phyloP scores from a whole-genome alignment of 2,329 filamentous ascomycete species.

The Talaromyces piceae region DNA sequence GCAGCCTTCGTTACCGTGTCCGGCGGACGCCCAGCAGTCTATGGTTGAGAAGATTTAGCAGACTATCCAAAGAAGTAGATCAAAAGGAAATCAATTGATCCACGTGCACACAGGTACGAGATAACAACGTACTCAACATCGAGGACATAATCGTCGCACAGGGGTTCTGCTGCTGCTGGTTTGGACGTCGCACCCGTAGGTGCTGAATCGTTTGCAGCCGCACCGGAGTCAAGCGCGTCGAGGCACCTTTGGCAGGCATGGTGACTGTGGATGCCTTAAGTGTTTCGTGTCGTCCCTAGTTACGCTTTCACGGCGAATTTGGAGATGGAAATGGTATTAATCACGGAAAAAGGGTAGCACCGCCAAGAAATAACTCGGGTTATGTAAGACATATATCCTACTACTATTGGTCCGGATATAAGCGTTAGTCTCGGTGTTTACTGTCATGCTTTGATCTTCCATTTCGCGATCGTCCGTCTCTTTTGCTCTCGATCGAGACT shows the following conservation, averaged over 20 bases:
- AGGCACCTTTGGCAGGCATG: slow-evolving; percentile 38
- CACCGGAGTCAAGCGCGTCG: slow-evolving; percentile 39
- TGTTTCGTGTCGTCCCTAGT: too few species aligned
- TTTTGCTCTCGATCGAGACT: too few species aligned
- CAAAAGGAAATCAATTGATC: slow-evolving; percentile 1
- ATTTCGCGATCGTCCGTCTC: neutral
- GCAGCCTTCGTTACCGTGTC: slow-evolving; percentile 48
- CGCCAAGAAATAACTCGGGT: neutral
- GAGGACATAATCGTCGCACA: slow-evolving; percentile 61
- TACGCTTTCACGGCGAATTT: neutral
- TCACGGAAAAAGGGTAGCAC: neutral
- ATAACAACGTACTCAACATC: slow-evolving; percentile 52
- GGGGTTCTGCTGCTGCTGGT: slow-evolving; percentile 55
- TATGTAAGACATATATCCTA: neutral
- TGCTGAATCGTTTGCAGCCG: slow-evolving; percentile 43
- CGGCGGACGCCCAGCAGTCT: slow-evolving; percentile 44
- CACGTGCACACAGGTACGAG: neutral
- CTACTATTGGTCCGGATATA: neutral
- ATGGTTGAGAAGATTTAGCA: neutral
- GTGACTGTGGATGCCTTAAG: slow-evolving; percentile 5
- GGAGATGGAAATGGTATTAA: neutral
- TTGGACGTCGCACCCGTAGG: slow-evolving; percentile 58
- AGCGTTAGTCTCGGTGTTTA: neutral
- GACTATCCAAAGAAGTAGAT: neutral
- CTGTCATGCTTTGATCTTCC: neutral